phyloP scores from a whole-genome alignment of 1,139 yeast species.

The Geotrichum reessii region DNA sequence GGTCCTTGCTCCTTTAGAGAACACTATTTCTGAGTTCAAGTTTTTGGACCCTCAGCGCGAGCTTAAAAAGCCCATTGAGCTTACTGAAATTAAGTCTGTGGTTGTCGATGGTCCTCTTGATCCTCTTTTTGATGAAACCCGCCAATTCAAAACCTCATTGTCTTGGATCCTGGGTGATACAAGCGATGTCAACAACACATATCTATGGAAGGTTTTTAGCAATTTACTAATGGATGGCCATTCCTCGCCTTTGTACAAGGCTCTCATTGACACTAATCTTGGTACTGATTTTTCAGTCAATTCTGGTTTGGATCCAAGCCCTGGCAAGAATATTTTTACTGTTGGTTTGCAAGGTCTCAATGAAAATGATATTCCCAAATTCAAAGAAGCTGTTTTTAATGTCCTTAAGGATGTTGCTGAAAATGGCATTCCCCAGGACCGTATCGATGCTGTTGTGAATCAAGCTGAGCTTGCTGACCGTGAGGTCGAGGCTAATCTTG shows the following conservation, averaged over 20 bases:
- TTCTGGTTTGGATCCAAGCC: slow-evolving; percentile 79
- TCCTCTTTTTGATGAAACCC: slow-evolving; percentile 65
- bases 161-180: slow-evolving; percentile 87
- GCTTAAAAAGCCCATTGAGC: slow-evolving; percentile 44
- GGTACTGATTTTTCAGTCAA: slow-evolving; percentile 88
- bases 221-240: slow-evolving; percentile 84
- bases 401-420: slow-evolving; percentile 35
- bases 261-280: slow-evolving; percentile 72
- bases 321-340: slow-evolving; percentile 72
- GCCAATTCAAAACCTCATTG: slow-evolving; percentile 71
- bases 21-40: slow-evolving; percentile 49
- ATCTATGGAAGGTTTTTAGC: slow-evolving; percentile 67
- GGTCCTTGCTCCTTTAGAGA: slow-evolving; percentile 56
- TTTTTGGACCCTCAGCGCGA: slow-evolving; percentile 22
- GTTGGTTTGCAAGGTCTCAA: slow-evolving; percentile 79
- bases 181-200: slow-evolving; percentile 59
- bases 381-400: slow-evolving; percentile 43
- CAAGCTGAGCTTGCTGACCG: slow-evolving; percentile 80
- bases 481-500: slow-evolving; percentile 87
- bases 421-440: slow-evolving; percentile 49
- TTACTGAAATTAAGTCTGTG: slow-evolving; percentile 37
- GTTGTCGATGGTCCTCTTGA: slow-evolving; percentile 71
- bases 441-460: slow-evolving; percentile 79
- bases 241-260: slow-evolving; percentile 81
- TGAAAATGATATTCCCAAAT: slow-evolving; percentile 43